phyloP scores from a whole-genome alignment of 2,329 filamentous ascomycete species.

The Penicillium sp. region DNA sequence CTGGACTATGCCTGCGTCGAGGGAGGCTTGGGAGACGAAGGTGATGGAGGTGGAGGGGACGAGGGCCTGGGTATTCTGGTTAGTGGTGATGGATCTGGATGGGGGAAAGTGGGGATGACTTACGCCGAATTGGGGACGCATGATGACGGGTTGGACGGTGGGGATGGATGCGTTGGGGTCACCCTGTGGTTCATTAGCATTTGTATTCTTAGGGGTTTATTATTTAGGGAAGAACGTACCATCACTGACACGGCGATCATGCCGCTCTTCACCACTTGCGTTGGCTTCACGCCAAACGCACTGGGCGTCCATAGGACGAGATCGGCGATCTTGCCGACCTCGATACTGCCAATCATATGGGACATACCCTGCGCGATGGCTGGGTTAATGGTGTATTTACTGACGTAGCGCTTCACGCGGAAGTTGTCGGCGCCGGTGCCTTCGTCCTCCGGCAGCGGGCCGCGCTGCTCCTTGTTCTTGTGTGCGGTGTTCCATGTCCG shows the following conservation, averaged over 20 bases:
- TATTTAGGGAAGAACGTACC: no score
- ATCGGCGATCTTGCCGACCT: conserved; percentile 83
- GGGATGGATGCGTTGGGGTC: conserved; percentile 83
- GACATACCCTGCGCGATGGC: conserved; percentile 83
- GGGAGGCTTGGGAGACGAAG: conserved; percentile 69
- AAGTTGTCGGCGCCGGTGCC: conserved; percentile 78
- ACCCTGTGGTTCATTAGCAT: no score
- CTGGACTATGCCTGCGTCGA: conserved; percentile 58
- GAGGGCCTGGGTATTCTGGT: no score
- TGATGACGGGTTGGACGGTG: conserved; percentile 73
- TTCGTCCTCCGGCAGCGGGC: conserved; percentile 66
- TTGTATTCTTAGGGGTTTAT: no score
- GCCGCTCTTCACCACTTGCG: conserved; percentile 73
- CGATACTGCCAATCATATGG: conserved; percentile 76
- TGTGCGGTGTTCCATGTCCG: conserved; percentile 95
- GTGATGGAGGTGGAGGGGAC: conserved; percentile 68
- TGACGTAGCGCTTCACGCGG: conserved; percentile 82
- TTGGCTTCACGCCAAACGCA: conserved; percentile 81
- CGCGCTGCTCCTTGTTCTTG: conserved; percentile 87
- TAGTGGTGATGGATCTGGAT: no score
- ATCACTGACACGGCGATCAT: conserved; percentile 74
- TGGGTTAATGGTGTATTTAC: conserved; percentile 94
- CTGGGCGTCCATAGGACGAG: conserved; percentile 77
- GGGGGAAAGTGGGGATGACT: no score
- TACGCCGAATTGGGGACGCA: conserved; percentile 78